These are phyloP conservation scores for Graphiopsis chlorocephala DNA, from an alignment of 2,329 filamentous ascomycete genomes.

Conservation along the genomic window DNA sequence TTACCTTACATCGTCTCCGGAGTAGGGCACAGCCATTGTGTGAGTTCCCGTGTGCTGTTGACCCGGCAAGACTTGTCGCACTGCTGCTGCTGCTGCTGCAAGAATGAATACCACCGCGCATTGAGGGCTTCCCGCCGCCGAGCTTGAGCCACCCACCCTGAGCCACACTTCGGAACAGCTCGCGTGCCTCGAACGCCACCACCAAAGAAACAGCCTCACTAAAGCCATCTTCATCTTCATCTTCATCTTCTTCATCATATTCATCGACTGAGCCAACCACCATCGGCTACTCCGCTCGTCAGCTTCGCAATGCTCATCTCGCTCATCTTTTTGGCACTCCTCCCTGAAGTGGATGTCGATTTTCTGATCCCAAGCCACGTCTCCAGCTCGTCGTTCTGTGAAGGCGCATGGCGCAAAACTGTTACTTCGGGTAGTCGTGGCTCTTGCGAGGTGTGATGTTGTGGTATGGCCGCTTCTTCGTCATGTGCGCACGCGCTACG, in stretches of 20 bases:
- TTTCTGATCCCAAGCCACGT: conserved; percentile 11
- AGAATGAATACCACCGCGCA: background rate
- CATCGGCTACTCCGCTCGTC: conserved; percentile 26
- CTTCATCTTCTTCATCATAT: background rate
- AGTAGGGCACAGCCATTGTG: background rate
- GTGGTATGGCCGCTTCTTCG: background rate
- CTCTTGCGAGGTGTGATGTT: background rate
- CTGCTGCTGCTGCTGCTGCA: background rate
- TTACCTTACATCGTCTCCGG: conserved; percentile 13
- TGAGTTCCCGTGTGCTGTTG: background rate
- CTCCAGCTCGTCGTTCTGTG: background rate
- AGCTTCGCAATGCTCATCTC: conserved; percentile 23
- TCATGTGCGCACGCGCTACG: background rate
- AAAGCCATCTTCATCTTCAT: background rate
- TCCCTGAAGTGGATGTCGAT: background rate
- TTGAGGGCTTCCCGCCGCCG: background rate
- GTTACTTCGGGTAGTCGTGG: background rate
- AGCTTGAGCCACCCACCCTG: conserved; percentile 4
- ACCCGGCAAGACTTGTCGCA: background rate
- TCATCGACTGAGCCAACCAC: conserved; percentile 15
- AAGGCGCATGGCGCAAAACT: background rate
- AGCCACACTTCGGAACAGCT: conserved; percentile 4
- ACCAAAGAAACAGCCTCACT: background rate
- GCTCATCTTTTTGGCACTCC: conserved; percentile 10
- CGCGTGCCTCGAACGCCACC: conserved; percentile 5